Evolutionary conservation across 2,329 filamentous ascomycete species (phyloP), one percentile per base, ranked within the genome.

Genomic region (Alternaria triticimaculans): DNA sequence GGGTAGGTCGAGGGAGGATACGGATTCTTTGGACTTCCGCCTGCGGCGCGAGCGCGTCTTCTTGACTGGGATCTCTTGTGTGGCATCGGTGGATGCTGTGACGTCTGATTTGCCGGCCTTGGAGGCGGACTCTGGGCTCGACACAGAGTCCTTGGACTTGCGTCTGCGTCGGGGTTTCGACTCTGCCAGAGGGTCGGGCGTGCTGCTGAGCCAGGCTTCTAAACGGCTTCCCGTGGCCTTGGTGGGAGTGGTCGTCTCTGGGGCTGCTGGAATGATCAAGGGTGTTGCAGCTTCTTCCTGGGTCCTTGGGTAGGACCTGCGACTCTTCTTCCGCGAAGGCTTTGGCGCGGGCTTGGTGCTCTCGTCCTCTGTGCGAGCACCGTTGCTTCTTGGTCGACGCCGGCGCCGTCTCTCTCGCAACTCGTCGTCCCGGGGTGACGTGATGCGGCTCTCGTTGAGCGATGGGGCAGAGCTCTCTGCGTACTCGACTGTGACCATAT

Each of bases 161-260:
- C 70, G 69, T 44, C 75, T 67, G 26, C 77, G 76, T 25, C 77
- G 77, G 5, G 79, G 77, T 37, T 82, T 82, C 54, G 80, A 74
- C n/a, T 86, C 84, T 51, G 83, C 64, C 62, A 88, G 87, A 3
- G 86, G 85, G 74, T 88, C 86, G 9, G 84, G 82, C 3, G 86
- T 87, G 56, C 81, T 81, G 3, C 84, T 84, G 6, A 90, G 82
- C 88, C 88, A 90, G 53, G 87, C 86, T 76, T 90, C 86, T 25
- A 90, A 85, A 51, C 87, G 87, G 56, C 72, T 84, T 20, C 80
- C 82, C 60, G 84, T 83, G 14, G 84, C 80, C 49, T 83, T 83
- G 59, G 60, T 67, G 20, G 81, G 74, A 5, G 49, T 53, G 49
- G 81, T 78, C 21, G 82, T 81, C 53, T 77, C 62, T 33, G 66